Base-by-base conservation (phyloP, 805 yeast species). In the Yarrowia sp. region DNA sequence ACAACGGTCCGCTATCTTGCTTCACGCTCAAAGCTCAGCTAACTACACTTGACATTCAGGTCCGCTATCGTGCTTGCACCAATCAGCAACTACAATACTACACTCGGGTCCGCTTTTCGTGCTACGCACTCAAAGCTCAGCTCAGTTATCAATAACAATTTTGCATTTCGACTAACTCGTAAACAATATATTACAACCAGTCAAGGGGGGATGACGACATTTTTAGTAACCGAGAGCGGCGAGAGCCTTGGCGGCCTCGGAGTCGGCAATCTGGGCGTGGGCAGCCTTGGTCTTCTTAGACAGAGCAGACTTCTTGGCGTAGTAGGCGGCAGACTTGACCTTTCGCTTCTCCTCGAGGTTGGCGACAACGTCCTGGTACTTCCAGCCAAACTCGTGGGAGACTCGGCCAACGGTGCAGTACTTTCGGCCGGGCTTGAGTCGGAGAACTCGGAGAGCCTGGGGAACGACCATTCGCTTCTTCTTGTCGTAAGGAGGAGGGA, bases 401-500 rank as follows among this genome's bases (percentile, higher is more conserved):
- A 94, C 86, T 80, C 94, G 91, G 79, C 96, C 96, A 74, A 94
- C 90, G 70, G 97, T 90, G 82, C 97, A 90, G 96, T 87, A 94
- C 84, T 94, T 94, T 88, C 99, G 91, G 80, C 99, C 99, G 80
- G 91, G 98, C 84, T 91, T 92, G 81, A 94, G 88, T 87, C 99
- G 91, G 80, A 94, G 85, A 73, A 94, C 97, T 84, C 99, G 90
- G 78, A 94, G 85, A 77, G 99, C 99, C 84, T 90, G 97, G 79
- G 99, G 99, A 77, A 94, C 99, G 73, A 94, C 99, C 78, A 92
- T 97, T 81, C 97, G 90, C 96, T 93, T 93, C 90, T 91, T 90
- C 84, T 87, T 90, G 94, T 94, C 99, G 82, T 88, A 94, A 83
- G 99, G 98, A 68, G 97, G 91, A 81, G 99, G 99, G 69, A 94